Evolutionary conservation across 2,329 filamentous ascomycete species (phyloP).

Genomic region (Rhytidhysteron rufulum): DNA sequence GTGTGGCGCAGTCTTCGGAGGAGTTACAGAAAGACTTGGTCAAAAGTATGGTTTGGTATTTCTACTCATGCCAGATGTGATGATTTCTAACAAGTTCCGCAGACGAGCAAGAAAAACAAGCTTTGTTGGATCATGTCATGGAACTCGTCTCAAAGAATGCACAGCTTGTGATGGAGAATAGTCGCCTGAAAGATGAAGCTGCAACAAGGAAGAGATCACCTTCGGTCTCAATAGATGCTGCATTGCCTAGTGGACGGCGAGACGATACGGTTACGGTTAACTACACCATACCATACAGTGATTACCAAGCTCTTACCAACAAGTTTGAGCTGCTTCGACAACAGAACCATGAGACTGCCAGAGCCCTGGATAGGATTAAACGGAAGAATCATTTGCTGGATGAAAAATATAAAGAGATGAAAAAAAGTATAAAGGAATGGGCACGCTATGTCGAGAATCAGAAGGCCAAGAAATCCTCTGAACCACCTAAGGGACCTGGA

Average conservation of each 20-base stretch:
- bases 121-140: constrained; percentile 21
- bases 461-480: constrained; percentile 3
- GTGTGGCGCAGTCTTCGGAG: background rate
- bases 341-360: constrained; percentile 27
- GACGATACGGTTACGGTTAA: no score
- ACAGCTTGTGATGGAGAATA: constrained; percentile 21
- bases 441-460: constrained; percentile 32
- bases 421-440: constrained; percentile 36
- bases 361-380: constrained; percentile 21
- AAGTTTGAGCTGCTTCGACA: background rate
- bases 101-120: constrained; percentile 28
- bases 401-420: constrained; percentile 30
- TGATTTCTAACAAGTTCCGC: background rate
- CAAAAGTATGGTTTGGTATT: constrained; percentile 16
- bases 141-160: constrained; percentile 23
- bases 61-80: background rate
- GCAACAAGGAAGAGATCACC: constrained; percentile 10
- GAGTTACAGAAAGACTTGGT: constrained; percentile 15
- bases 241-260: no score
- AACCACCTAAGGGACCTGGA: background rate
- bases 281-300: background rate
- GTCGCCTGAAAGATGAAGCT: constrained; percentile 14
- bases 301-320: background rate
- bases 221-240: no score
- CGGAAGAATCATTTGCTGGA: constrained; percentile 24